Evolutionary conservation across 345 rosid species (phyloP).

Genomic region (Litchi chinensis): DNA sequence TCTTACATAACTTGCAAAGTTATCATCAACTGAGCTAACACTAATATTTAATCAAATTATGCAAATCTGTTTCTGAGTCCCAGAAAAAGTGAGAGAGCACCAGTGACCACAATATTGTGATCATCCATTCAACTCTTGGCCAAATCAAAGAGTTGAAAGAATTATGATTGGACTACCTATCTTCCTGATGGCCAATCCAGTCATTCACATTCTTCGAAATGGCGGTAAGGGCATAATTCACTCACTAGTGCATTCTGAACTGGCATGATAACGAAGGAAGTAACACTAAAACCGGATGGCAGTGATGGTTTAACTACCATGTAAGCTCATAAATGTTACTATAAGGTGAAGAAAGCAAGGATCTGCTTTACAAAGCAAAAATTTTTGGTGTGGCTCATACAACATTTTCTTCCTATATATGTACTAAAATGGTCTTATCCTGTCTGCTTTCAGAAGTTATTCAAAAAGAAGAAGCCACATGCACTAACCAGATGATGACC

Average conservation of each 20-base stretch:
- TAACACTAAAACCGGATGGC: constrained; percentile 2
- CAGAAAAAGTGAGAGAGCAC: constrained; percentile 8
- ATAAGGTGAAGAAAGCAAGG: background rate
- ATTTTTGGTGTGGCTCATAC: background rate
- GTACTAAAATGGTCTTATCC: background rate
- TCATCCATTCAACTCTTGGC: background rate
- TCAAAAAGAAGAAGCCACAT: background rate
- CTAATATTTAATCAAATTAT: constrained; percentile 11
- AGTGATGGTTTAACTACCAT: background rate
- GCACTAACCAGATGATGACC: background rate
- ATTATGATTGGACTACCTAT: background rate
- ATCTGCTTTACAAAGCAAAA: background rate
- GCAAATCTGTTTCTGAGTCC: constrained; percentile 1
- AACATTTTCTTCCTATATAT: background rate
- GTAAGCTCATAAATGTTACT: background rate
- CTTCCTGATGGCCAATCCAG: constrained; percentile 7
- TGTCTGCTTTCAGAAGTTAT: background rate
- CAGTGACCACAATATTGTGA: background rate
- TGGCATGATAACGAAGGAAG: background rate
- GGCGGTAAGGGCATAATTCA: background rate
- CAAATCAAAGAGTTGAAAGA: constrained; percentile 2
- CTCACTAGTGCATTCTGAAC: background rate
- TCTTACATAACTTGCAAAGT: background rate
- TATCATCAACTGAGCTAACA: background rate
- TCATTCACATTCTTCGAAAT: background rate